Base-by-base conservation (phyloP, 176 grass and related monocot species). In the Melocanna baccifera region DNA sequence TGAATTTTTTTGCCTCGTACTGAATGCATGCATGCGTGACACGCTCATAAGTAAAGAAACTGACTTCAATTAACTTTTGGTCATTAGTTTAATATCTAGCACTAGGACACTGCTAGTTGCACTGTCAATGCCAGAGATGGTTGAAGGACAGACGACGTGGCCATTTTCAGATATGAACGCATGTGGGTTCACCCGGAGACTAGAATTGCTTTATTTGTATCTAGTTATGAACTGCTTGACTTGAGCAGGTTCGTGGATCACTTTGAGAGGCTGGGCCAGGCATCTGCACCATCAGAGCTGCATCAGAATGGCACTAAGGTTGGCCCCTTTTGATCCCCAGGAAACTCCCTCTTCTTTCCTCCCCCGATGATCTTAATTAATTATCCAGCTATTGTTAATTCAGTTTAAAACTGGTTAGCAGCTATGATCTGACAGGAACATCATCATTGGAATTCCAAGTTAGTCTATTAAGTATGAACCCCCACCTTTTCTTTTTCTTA, bases 291-390 rank as follows among this genome's bases (percentile, higher is more conserved):
- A 62, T 90, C 84, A 83, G 67, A 62, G 76, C 74, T 63, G 45
- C 80, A 87, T 91, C 89, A 75, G 89, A 69, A 62, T 84, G 89
- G 73, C 80, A 87, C 84, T 87, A 78, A 59, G 79, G 43, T 8
- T 25, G 71, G 25, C 29, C 23, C 79, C 75, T 84, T 86, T 85
- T 81, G 18, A 71, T 83, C 52, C 47, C 23, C 26, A 22, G 19
- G 45, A 12, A 87, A 67, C 22, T 48, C 2, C n/a, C 70, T 42
- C 80, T 74, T 62, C 41, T 90, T 80, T 80, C 67, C 69, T 39
- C 39, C 29, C 51, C 14, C 23, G 10, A 14, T n/a, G 7, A 61
- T 36, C 16, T 72, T 43, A 82, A 29, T 83, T 43, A 82, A 40
- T 76, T 85, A 45, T 81, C 71, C 48, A 78, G 66, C 12, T 9